Base-by-base conservation (phyloP, 768 basidiomycete genomes). In the Pulveroboletus frians region DNA sequence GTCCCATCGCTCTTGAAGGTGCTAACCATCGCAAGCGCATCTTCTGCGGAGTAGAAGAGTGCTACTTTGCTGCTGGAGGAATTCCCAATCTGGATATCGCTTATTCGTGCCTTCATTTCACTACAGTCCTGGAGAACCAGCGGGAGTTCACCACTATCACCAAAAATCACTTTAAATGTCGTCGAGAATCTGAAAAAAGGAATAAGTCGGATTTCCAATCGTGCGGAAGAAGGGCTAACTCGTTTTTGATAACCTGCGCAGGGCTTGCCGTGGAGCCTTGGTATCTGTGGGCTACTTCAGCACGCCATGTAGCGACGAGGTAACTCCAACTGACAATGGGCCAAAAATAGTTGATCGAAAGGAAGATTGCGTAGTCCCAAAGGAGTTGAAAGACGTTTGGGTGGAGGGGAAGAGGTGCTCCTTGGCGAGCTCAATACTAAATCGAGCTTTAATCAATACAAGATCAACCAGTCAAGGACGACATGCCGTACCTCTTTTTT, bases 271-370 rank as follows among this genome's bases (percentile, higher is more conserved):
- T 42, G 15, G 39, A 32, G 3, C 64, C 64, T 50, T 66, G 65
- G 39, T 66, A 65, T 54, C 64, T 65, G 37, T 9, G 9, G 27
- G 20, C 15, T 39, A 34, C 14, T 46, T 63, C 31, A 62, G 36
- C 10, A 43, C 9, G 13, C 35, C 13, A 11, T 11, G 41, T 1
- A 21, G 37, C 26, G 29, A 42, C 5, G 34, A 40, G 18, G 23
- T 36, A 44, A 57, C 42, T 34, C 38, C 43, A 49, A 70, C 82
- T 56, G 47, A 84, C 84, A 84, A 61, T 45, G 81, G 79, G 18
- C 81, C 83, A 55, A 85, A 85, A 23, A 85, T 85, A 1, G 83
- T 84, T n/a, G 77, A 71, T 32, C 69, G 68, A 50, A 69, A 76
- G 68, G 77, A 80, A 8, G 61, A 58, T 4, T 67, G 49, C 14